Evolutionary conservation across 2,329 filamentous ascomycete genomes (phyloP), one percentile per base, ranked within the genome.

Genomic region (Ascochyta koolunga): DNA sequence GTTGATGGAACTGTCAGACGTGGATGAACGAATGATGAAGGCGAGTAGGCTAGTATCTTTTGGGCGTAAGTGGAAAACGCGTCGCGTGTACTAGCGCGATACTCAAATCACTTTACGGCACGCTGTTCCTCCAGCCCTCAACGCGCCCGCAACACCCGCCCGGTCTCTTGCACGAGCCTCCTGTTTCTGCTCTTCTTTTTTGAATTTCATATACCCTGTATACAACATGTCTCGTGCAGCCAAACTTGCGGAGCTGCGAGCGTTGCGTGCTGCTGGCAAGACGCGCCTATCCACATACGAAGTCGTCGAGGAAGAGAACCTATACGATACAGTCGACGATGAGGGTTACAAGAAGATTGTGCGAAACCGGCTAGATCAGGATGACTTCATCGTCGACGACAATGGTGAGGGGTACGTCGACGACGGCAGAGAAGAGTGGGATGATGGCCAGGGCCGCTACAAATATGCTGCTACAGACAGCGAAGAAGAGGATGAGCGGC

Each of bases 331-430:
- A 68, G 92, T 99, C 41, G 93, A 98, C 70, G 95, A 99, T 68
- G 93, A 95, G 69, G 90, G 90, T 45, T 99, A 99, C 82, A 97
- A 97, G 80, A 96, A 96, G 74, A 89, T 98, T 62, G 92, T 99
- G 13, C 86, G 95, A 36, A 86, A 89, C 50, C 88, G 95, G 40
- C 82, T 99, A 45, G 90, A 98, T 70, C 83, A 96, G 68, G 95
- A 99, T 67, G 95, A 99, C 78, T 99, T 99, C 69, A 93, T 99
- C 46, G 93, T 99, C 56, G 95, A 98, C 79, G 95, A 99, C 78
- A 96, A 97, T 79, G 93, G 93, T 69, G 91, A 93, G 72, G 93
- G 95, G 32, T 99, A 99, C 70, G 93, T 91, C 62, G 93, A 98
- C 73, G 95, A 98, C 71, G 95, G 95, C 56, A 88, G 95, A 77